Evolutionary conservation across 176 grass and related monocot species (phyloP), one percentile per base, ranked within the genome.

Genomic region (Bonia amplexicaulis): DNA sequence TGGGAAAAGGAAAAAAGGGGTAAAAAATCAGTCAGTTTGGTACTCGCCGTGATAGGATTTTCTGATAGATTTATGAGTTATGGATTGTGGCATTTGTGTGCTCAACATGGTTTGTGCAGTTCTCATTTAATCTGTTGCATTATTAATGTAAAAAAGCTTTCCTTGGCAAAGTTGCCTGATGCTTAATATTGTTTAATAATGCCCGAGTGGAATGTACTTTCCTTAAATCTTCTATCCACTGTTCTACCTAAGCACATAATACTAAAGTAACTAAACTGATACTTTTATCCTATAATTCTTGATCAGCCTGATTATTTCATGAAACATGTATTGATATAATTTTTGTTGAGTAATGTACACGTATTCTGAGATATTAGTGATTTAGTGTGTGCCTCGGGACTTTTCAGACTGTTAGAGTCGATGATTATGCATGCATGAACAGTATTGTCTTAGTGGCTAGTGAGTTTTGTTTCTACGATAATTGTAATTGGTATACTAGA

Each of bases 381-480:
- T 37, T 37, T 37, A 37, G 44, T 9, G 22, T 9, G n/a, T 73
- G 12, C 16, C 45, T 49, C 3, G 4, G 8, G 47, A 27, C n/a
- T 13, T 46, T 25, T 45, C 12, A 7, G 12, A 71, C 39, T 22
- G 37, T 66, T 68, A n/a, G 37, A 41, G 1, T 69, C 10, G 20
- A 69, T 41, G 19, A 25, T 40, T 46, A 40, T 13, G 20, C 4
- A 22, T 70, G 39, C 23, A 44, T 22, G 67, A 70, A 71, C 4
- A 12, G 6, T 45, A 46, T 79, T 66, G 16, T 79, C 19, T 13
- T 7, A 22, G 54, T 73, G 57, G 55, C 19, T 64, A 62, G 42
- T 12, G 12, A 61, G 69, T 83, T 48, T 25, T 49, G 16, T 84
- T 84, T 90, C 46, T 25, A 54, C 79, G 63, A 49, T 80, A 41